These are phyloP conservation scores for Ustilago vetiveriae DNA, from an alignment of 1,284 basidiomycete species.

Conservation along the genomic window DNA sequence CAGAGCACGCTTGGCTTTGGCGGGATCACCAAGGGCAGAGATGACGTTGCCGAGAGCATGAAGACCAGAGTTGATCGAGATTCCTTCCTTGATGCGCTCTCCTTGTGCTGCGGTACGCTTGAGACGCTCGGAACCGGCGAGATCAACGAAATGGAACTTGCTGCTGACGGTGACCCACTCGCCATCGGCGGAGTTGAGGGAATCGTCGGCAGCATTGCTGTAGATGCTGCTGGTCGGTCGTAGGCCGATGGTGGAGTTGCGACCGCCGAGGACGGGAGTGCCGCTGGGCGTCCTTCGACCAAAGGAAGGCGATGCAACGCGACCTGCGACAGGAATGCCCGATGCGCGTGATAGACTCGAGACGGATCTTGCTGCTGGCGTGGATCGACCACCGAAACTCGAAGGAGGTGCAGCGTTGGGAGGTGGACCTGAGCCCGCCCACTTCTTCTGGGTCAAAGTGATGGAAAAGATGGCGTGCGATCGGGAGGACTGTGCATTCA, in stretches of 20 bases:
- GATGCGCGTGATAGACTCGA: conserved; percentile 40
- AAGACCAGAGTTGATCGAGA: conserved; percentile 87
- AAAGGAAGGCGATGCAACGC: conserved; percentile 41
- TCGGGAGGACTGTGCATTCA: conserved; percentile 97
- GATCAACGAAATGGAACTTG: conserved; percentile 98
- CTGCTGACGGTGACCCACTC: conserved; percentile 83
- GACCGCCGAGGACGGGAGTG: conserved; percentile 32
- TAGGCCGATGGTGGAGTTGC: conserved; percentile 31
- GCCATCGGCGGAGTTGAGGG: conserved; percentile 30
- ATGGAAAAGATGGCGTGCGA: conserved; percentile 99
- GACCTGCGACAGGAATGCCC: conserved; percentile 36
- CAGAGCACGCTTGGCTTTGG: conserved; percentile 70
- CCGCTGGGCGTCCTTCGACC: conserved; percentile 40
- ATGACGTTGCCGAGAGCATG: conserved; percentile 98
- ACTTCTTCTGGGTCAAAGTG: conserved; percentile 76
- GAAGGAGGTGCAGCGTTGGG: conserved; percentile 37
- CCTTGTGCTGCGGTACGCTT: conserved; percentile 73
- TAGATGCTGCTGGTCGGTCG: conserved; percentile 44
- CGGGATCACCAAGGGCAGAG: conserved; percentile 94
- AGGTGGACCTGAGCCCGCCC: conserved; percentile 47
- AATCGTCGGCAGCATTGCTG: conserved; percentile 24
- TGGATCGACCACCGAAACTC: conserved; percentile 23
- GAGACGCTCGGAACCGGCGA: conserved; percentile 90
- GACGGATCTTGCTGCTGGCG: conserved; percentile 19
- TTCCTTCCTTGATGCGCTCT: conserved; percentile 93